These are phyloP conservation scores for Irpex lacteus DNA, from an alignment of 1,284 basidiomycete genomes.

Conservation along the genomic window DNA sequence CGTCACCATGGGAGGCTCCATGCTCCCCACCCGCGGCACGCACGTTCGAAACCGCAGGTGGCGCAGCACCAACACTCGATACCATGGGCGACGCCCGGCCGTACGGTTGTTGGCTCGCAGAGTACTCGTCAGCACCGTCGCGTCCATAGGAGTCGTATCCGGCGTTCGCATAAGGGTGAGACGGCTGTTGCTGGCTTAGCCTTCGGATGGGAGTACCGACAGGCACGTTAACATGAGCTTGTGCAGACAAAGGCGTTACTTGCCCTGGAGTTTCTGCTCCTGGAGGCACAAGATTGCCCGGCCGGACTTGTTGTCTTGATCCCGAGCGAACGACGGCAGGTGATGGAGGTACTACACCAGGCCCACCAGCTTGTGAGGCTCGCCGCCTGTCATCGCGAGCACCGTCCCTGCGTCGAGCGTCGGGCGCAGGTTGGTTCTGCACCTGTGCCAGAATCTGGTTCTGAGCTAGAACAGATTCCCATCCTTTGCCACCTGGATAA, in stretches of 20 bases:
- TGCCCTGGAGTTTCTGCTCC: slow-evolving; percentile 45
- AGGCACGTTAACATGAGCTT: slow-evolving; percentile 71
- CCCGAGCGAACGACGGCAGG: slow-evolving; percentile 73
- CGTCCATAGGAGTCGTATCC: slow-evolving; percentile 49
- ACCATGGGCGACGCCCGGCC: slow-evolving; percentile 76
- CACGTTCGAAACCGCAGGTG: slow-evolving; percentile 68
- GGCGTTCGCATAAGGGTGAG: slow-evolving; percentile 67
- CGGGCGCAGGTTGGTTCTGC: slow-evolving; percentile 45
- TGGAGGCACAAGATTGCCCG: slow-evolving; percentile 33
- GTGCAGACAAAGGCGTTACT: slow-evolving; percentile 63
- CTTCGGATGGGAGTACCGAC: slow-evolving; percentile 49
- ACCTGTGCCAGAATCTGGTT: slow-evolving; percentile 60
- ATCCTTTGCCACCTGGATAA: slow-evolving; percentile 80
- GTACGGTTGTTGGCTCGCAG: slow-evolving; percentile 47
- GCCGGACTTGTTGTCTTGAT: slow-evolving; percentile 45
- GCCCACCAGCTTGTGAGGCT: slow-evolving; percentile 53
- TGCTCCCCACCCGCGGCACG: slow-evolving; percentile 66
- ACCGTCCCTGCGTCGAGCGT: slow-evolving; percentile 52
- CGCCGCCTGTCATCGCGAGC: slow-evolving; percentile 48
- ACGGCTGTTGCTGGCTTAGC: slow-evolving; percentile 36
- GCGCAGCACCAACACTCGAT: slow-evolving; percentile 58
- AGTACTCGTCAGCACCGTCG: slow-evolving; percentile 42
- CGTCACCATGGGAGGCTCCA: slow-evolving; percentile 59
- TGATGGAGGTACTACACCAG: slow-evolving; percentile 59
- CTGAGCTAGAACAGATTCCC: slow-evolving; percentile 79